These are phyloP conservation scores for Solanum medicagineum DNA, from an alignment of 257 asterid genomes.

Conservation along the genomic window DNA sequence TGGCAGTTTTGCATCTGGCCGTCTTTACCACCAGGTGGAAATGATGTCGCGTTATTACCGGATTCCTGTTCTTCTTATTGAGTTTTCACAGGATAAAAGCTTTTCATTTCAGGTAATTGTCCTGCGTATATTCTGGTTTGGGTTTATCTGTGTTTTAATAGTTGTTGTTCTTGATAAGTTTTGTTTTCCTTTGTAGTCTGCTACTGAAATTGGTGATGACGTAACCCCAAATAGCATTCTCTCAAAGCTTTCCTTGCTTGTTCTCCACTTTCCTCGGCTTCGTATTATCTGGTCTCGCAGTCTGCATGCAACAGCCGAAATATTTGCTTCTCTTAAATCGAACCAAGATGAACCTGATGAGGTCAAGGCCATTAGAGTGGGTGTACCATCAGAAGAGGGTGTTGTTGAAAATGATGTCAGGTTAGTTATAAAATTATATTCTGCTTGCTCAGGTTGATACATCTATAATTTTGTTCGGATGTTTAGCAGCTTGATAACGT, in stretches of 20 bases:
- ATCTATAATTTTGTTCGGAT: neutral
- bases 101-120: constrained; percentile 79
- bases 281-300: constrained; percentile 96
- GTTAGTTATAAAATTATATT: constrained; percentile 16
- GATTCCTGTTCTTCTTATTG: constrained; percentile 91
- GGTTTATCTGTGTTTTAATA: neutral
- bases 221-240: constrained; percentile 83
- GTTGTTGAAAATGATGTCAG: constrained; percentile 72
- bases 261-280: constrained; percentile 94
- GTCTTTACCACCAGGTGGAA: constrained; percentile 88
- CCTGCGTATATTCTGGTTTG: neutral
- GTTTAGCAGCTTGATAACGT: neutral
- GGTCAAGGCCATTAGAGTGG: constrained; percentile 85
- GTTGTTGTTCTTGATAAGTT: neutral
- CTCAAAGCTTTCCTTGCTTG: constrained; percentile 86
- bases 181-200: constrained; percentile 48
- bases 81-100: constrained; percentile 96
- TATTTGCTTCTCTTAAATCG: constrained; percentile 65
- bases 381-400: constrained; percentile 98
- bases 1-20: constrained; percentile 92
- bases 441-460: neutral
- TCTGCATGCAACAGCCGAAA: constrained; percentile 91
- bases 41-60: constrained; percentile 96
- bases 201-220: constrained; percentile 80
- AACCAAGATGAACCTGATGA: constrained; percentile 99